phyloP scores from a whole-genome alignment of 768 basidiomycete genomes.

The Lactarius deliciosus region DNA sequence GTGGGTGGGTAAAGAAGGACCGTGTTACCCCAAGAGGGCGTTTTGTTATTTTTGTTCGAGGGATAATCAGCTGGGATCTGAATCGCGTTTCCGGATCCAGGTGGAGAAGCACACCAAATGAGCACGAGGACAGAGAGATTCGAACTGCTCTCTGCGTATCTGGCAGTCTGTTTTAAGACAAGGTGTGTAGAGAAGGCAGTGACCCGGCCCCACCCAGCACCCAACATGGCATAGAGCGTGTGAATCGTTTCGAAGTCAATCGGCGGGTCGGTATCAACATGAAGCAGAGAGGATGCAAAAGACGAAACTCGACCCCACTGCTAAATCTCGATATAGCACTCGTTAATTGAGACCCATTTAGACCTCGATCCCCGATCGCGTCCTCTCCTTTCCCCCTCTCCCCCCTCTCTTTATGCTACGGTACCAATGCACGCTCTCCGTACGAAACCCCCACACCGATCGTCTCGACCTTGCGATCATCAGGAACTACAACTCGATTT shows the following conservation, averaged over 20 bases:
- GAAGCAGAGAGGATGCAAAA: not conserved
- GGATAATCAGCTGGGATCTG: not conserved
- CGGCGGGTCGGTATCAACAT: not conserved
- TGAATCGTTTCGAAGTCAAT: not conserved
- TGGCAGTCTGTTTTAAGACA: not conserved
- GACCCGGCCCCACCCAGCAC: not conserved
- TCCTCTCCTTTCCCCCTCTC: not conserved
- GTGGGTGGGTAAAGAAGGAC: too few relatives aligned
- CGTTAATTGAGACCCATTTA: slow-evolving; percentile 1
- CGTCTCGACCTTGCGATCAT: not conserved
- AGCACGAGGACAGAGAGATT: too few relatives aligned
- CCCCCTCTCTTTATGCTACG: not conserved
- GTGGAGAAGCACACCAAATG: not conserved
- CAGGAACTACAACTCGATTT: not conserved
- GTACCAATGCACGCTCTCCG: not conserved
- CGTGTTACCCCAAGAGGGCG: too few relatives aligned
- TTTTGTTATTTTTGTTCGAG: too few relatives aligned
- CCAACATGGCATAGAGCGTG: not conserved
- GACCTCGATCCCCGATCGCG: not conserved
- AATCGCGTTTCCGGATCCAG: not conserved
- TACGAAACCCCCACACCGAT: not conserved
- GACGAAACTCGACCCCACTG: not conserved
- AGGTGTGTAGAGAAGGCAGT: not conserved
- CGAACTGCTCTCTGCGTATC: not conserved
- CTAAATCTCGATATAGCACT: not conserved